Conservation (phyloP, 805 yeast species). For the Saturnispora ahearnii region DNA sequence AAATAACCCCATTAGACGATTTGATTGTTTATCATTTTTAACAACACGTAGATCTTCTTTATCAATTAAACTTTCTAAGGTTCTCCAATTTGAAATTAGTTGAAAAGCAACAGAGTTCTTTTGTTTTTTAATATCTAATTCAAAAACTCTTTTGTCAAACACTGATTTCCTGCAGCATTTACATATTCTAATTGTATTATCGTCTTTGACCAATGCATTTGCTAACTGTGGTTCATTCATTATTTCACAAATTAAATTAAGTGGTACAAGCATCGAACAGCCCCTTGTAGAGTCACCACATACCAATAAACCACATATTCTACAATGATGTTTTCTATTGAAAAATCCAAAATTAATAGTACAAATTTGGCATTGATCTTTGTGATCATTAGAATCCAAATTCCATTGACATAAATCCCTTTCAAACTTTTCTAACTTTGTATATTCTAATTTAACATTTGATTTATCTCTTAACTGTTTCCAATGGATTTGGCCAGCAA, state of each 20-base stretch:
- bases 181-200: conserved; percentile 50
- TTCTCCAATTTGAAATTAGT: conserved; percentile 27
- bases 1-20: conserved; percentile 28
- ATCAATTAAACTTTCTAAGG: conserved; percentile 18
- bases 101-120: conserved; percentile 28
- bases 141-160: conserved; percentile 45
- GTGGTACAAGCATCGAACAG: conserved; percentile 70
- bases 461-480: not conserved
- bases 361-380: conserved; percentile 53
- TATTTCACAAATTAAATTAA: conserved; percentile 32
- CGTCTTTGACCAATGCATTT: conserved; percentile 11
- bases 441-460: conserved; percentile 6
- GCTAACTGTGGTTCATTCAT: conserved; percentile 17
- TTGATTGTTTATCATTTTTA: conserved; percentile 30
- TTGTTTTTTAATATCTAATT: conserved; percentile 30
- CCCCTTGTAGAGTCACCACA: conserved; percentile 56
- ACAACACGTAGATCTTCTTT: conserved; percentile 19
- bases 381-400: conserved; percentile 22
- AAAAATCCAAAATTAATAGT: conserved; percentile 40
- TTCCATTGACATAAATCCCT: conserved; percentile 57
- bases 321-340: conserved; percentile 79
- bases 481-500: conserved; percentile 31
- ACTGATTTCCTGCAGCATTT: conserved; percentile 55
- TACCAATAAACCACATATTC: conserved; percentile 76
- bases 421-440: conserved; percentile 31